Percentiles rank a stretch among this genome's conserved stretches.
Evolutionary conservation across 2,329 filamentous ascomycete species (phyloP).

Genomic region (Claviceps pazoutovae): DNA sequence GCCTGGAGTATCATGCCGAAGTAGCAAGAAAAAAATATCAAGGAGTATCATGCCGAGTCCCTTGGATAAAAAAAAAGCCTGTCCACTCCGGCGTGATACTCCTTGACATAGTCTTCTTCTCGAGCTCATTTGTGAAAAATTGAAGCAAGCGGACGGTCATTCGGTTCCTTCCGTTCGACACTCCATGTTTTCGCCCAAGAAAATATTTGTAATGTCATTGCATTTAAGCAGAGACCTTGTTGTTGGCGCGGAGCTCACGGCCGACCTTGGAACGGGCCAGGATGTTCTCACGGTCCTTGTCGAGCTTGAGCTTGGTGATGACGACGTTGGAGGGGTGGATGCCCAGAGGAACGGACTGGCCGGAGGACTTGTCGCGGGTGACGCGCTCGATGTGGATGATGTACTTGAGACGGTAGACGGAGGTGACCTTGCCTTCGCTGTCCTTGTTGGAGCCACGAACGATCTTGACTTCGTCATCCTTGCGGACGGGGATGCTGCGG

Average conservation of each 20-base stretch:
- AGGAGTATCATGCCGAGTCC: slow-evolving; percentile 17
- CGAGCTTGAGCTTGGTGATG: slow-evolving; percentile 97
- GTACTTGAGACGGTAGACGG: slow-evolving; percentile 97
- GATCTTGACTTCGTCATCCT: slow-evolving; percentile 90
- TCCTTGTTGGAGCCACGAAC: slow-evolving; percentile 93
- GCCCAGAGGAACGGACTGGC: slow-evolving; percentile 87
- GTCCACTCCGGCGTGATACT: too few relatives aligned
- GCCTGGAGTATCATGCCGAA: slow-evolving; percentile 20
- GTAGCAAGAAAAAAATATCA: background rate
- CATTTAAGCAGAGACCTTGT: slow-evolving; percentile 46
- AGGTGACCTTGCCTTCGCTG: slow-evolving; percentile 94
- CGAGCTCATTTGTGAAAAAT: too few relatives aligned
- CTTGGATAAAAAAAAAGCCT: background rate
- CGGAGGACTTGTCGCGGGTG: slow-evolving; percentile 91
- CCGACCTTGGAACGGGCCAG: slow-evolving; percentile 73
- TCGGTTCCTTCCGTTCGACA: slow-evolving; percentile 3
- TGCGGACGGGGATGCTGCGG: slow-evolving; percentile 91
- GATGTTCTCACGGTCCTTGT: slow-evolving; percentile 86
- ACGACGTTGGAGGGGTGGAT: slow-evolving; percentile 94
- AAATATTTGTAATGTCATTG: background rate
- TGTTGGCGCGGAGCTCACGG: slow-evolving; percentile 62
- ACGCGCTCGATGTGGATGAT: slow-evolving; percentile 94
- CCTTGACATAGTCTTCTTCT: too few relatives aligned
- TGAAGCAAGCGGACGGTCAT: slow-evolving; percentile 4
- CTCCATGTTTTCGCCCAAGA: background rate